These are phyloP conservation scores for Cryptococcus sp. DNA, from an alignment of 1,284 basidiomycete species.

Conservation along the genomic window DNA sequence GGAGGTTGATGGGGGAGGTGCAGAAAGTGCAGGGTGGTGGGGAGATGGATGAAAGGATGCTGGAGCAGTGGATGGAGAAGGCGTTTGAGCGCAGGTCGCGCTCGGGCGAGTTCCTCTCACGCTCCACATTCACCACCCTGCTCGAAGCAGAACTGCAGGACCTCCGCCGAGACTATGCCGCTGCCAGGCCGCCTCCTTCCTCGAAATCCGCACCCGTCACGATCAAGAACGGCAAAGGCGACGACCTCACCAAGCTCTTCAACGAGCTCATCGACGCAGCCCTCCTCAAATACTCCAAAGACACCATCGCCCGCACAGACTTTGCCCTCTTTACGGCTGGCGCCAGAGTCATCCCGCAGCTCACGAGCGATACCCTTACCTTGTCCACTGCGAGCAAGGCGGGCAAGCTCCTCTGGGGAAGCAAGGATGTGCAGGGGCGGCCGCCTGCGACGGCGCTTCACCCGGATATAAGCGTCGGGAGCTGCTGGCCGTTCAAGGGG, in stretches of 20 bases:
- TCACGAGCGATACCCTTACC: constrained; percentile 74
- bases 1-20: constrained; percentile 14
- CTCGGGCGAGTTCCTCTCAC: constrained; percentile 28
- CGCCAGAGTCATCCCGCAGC: constrained; percentile 70
- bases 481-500: constrained; percentile 91
- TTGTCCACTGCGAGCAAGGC: constrained; percentile 53
- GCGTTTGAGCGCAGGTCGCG: constrained; percentile 43
- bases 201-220: constrained; percentile 49
- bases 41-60: constrained; percentile 40
- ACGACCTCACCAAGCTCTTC: constrained; percentile 69
- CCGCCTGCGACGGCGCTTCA: constrained; percentile 81
- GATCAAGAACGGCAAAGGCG: constrained; percentile 70
- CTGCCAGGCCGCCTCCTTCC: constrained; percentile 19
- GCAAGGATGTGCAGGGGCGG: constrained; percentile 61
- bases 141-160: constrained; percentile 33
- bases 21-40: background rate
- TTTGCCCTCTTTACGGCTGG: constrained; percentile 82
- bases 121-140: constrained; percentile 33
- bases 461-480: constrained; percentile 66
- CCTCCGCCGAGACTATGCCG: constrained; percentile 15
- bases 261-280: constrained; percentile 66
- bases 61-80: constrained; percentile 43
- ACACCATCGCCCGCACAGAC: constrained; percentile 74
- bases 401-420: constrained; percentile 24
- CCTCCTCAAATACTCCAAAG: constrained; percentile 65